Conservation (phyloP, 2,329 filamentous ascomycete genomes). For the Hypoxylon sp. region DNA sequence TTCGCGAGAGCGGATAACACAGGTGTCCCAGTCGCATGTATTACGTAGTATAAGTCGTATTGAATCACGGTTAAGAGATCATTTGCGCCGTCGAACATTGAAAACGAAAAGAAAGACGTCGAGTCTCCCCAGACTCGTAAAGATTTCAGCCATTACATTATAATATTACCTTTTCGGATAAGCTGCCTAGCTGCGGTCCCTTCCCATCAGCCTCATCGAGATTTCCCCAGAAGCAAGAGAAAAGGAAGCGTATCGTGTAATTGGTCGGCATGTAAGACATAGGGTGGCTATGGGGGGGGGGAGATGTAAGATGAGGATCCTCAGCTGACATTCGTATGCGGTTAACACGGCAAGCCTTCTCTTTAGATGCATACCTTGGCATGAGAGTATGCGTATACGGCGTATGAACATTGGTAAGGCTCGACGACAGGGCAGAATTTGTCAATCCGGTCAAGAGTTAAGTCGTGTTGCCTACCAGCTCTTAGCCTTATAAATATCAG, state of each 20-base stretch:
- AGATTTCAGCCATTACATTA: conserved; percentile 15
- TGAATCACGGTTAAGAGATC: too few relatives aligned
- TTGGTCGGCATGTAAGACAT: conserved; percentile 26
- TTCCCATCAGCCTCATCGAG: conserved; percentile 20
- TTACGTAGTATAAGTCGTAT: conserved; percentile 5
- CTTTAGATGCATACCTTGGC: too few relatives aligned
- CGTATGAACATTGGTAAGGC: too few relatives aligned
- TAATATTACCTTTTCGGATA: conserved; percentile 24
- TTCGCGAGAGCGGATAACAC: conserved; percentile 19
- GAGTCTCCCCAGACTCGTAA: conserved; percentile 9
- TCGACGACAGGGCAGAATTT: too few relatives aligned
- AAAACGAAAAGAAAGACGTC: neutral
- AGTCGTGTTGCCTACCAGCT: too few relatives aligned
- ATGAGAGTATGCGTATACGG: too few relatives aligned
- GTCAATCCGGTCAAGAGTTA: too few relatives aligned
- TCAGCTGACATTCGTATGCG: conserved; percentile 32
- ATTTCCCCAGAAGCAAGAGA: conserved; percentile 31
- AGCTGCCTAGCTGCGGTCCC: conserved; percentile 37
- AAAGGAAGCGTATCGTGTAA: conserved; percentile 6
- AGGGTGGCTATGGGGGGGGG: conserved; percentile 26
- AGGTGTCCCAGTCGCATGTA: conserved; percentile 4
- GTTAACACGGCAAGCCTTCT: conserved; percentile 24
- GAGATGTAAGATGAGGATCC: conserved; percentile 39
- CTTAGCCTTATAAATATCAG: too few relatives aligned
- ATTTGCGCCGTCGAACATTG: neutral